These are phyloP conservation scores for Setaria italica DNA, from an alignment of 202 grass and related monocot species.

Conservation along the genomic window DNA sequence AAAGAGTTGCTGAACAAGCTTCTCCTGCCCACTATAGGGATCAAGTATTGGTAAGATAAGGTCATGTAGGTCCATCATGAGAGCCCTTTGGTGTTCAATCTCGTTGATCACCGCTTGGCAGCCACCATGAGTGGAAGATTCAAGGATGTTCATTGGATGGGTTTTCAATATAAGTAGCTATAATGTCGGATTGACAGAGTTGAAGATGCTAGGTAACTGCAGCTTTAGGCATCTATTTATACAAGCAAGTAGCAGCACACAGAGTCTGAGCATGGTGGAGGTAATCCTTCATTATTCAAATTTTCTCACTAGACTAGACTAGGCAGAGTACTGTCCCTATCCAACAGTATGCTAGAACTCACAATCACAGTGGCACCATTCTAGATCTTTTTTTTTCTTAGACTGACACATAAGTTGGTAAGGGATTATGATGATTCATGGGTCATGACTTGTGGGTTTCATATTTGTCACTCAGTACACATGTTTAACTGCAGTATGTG, in stretches of 20 bases:
- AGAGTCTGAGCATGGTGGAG: not conserved
- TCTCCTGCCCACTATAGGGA: not conserved
- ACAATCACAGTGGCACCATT: no score
- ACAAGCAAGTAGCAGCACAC: constrained; percentile 5
- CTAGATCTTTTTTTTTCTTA: no score
- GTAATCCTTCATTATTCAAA: constrained; percentile 11
- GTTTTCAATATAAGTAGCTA: not conserved
- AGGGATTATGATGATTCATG: not conserved
- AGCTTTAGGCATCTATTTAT: constrained; percentile 33
- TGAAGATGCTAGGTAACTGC: not conserved
- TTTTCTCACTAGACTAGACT: constrained; percentile 27
- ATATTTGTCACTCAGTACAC: not conserved
- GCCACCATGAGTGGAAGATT: not conserved
- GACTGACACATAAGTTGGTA: no score
- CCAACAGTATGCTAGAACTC: not conserved
- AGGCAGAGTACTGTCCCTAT: not conserved
- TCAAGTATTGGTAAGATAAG: constrained; percentile 3
- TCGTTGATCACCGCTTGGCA: not conserved
- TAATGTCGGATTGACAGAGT: not conserved
- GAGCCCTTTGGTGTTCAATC: constrained; percentile 32
- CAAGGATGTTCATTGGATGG: constrained; percentile 30
- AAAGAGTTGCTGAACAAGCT: not conserved
- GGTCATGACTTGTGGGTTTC: not conserved
- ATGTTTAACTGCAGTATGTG: not conserved
- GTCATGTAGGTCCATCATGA: not conserved